Evolutionary conservation across 345 rosid genomes (phyloP), one percentile per base, ranked within the genome.

Genomic region (Lumnitzera littorea): DNA sequence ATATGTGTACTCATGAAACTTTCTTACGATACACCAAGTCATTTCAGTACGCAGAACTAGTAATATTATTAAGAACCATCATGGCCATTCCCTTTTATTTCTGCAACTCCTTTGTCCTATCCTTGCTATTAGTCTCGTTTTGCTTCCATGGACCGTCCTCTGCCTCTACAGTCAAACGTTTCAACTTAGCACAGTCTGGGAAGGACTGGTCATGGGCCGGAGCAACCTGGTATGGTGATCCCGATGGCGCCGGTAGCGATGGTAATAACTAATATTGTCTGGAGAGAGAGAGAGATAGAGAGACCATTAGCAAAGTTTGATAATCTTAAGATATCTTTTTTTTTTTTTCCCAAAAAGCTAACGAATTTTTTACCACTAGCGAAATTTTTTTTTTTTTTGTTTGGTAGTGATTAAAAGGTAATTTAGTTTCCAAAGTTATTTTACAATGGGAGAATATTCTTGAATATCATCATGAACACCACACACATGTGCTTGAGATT

Each of bases 141-240:
- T 58, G 67, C 67, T 29, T 51, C 61, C 43, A 67, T 12, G 52
- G 71, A 46, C 57, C 53, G 1, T 55, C 75, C 43, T 25, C 58
- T 48, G 52, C 74, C 51, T 68, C 69, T 67, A 43, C 58, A 24
- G 62, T 76, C 53, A 70, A 68, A 51, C 68, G 31, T 0, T 31
- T 61, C 11, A 76, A 58, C 68, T 59, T 74, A 55, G 60, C 84
- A 11, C 27, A 51, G 29, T 0, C 41, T 4, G 73, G 68, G 27
- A 58, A 20, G 29, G 70, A 62, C 10, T 82, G 82, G 83, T 55
- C 74, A 4, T 12, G 74, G 5, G 83, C 83, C 55, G 74, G 70
- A 56, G 86, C 78, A 15, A 82, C 86, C 54, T 78, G 86, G 86
- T 82, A 82, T 15, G 83, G 83, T 43, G 68, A 70, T 62, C 81